Base-by-base conservation (phyloP, 352 stramenopile species). In the Poterioochromonas sp. region DNA sequence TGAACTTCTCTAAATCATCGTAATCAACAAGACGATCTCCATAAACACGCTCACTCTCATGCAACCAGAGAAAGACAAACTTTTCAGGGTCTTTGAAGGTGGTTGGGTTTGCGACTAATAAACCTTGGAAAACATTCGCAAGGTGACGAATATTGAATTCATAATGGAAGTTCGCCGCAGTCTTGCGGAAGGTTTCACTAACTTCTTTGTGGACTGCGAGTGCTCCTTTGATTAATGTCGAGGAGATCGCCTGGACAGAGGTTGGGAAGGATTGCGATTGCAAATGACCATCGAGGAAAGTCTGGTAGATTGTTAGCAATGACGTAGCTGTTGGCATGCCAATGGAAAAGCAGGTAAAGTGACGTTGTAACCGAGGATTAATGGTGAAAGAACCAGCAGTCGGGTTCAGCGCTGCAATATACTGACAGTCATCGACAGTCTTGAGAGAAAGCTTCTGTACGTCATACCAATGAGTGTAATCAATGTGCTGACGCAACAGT, bases 381-480 rank as follows among this genome's bases (percentile, higher is more conserved):
- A 96, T 88, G 80, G 96, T 95, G 53, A 91, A 85, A 8, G 91
- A 91, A 15, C 92, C 92, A 8, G 91, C 92, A 0, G 91, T 89
- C 0, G 91, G 91, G 0, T 91, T 91, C 91, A 97, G 96, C 22
- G 90, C 91, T 26, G 88, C 87, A 20, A 95, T 79, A 1, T 96
- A 86, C 58, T 93, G 89, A 8, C 88, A 95, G 73, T 97, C 92
- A 26, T 95, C 86, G 71, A 97, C 88, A 65, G 90, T 92, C 80
- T 96, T 91, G 18, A 91, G 81, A 68, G 90, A 85, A 1, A 96
- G 85, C 79, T 97, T 97, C 22, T 84, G 80, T 5, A 86, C 87
- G 70, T 97, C 91, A 81, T 96, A 97, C 90, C 91, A 95, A 81
- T 95, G 88, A 34, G 82, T 85, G 82, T 96, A 96, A 77, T 97